Base-by-base conservation (phyloP, 2,329 filamentous ascomycete species). In the Fusarium napiforme region DNA sequence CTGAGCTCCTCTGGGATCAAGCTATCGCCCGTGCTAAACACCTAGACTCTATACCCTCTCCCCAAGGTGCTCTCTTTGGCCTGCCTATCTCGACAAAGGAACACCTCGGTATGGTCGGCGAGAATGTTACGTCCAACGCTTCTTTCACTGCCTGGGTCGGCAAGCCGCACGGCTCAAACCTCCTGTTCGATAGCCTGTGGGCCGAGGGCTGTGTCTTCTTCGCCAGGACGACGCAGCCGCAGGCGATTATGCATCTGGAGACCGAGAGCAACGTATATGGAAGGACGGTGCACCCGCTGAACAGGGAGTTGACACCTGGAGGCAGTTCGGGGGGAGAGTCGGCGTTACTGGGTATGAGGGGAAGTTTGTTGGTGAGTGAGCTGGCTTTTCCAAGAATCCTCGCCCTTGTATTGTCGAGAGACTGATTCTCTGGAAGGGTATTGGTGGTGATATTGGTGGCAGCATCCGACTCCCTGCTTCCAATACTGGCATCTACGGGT, bases 191-290 rank as follows among this genome's bases (percentile, higher is more conserved):
- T 15, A 75, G 69, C 11, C 59, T 81, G 2, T 81, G 72, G 42
- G 73, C 73, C 1, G 72, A 81, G 36, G 79, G 79, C 1, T 81
- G 79, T 30, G 77, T 79, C 9, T 80, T 81, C 61, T 81, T 91
- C 75, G 88, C 89, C 67, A 93, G 93, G 79, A 93, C 92, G 1
- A 93, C 92, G 60, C 86, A 93, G 12, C 91, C 91, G 1, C 88
- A 90, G 74, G 86, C 84, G 0, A 81, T 90, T 52, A 85, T 85
- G 79, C 84, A 85, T 21, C 78, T 91, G 42, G 91, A 93, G 76
- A 88, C 86, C 4, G 85, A 87, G 49, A 92, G 91, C 74, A 92
- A 93, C 72, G 79, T 92, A 26, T 90, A 88, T 67, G 91, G 90
- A 3, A 85, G 88, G 39, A 89, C 89, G 0, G 81, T 92, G 9